phyloP scores from a whole-genome alignment of 805 yeast genomes.

The Metschnikowia amazonensis region DNA sequence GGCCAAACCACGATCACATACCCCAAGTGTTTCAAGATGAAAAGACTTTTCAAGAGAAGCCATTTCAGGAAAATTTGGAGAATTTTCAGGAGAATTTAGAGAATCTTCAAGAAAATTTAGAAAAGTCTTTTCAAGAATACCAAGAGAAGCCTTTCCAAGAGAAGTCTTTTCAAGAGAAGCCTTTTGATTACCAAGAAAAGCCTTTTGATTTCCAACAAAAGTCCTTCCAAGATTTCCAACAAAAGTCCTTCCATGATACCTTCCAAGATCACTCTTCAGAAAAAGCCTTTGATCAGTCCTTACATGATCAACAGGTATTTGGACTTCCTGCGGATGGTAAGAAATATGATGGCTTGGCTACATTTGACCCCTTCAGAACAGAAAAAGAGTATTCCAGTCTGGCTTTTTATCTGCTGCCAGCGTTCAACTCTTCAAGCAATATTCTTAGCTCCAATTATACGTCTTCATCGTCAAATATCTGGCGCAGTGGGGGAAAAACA shows the following conservation, averaged over 20 bases:
- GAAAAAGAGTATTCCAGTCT: constrained; percentile 6
- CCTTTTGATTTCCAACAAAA: background rate
- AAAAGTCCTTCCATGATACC: background rate
- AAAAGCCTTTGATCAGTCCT: no score
- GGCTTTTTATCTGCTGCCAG: constrained; percentile 15
- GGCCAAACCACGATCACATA: constrained; percentile 8
- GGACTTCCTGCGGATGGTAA: constrained; percentile 1
- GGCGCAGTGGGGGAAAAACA: constrained; percentile 22
- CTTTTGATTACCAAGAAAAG: background rate
- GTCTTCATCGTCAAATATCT: constrained; percentile 20
- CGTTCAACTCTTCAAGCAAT: constrained; percentile 16
- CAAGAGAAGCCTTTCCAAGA: background rate
- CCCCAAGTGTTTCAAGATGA: constrained; percentile 18
- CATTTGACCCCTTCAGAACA: constrained; percentile 28
- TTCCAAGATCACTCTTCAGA: background rate
- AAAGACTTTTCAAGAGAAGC: background rate
- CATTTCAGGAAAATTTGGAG: background rate
- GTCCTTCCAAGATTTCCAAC: background rate
- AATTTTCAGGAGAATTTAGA: background rate
- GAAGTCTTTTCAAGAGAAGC: background rate
- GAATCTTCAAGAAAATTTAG: no score
- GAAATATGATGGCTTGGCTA: constrained; percentile 10
- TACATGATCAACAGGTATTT: background rate
- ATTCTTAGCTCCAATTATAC: constrained; percentile 15
- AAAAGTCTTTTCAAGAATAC: background rate